These are phyloP conservation scores for Lippia alba DNA, from an alignment of 305 asterid genomes.

Conservation along the genomic window DNA sequence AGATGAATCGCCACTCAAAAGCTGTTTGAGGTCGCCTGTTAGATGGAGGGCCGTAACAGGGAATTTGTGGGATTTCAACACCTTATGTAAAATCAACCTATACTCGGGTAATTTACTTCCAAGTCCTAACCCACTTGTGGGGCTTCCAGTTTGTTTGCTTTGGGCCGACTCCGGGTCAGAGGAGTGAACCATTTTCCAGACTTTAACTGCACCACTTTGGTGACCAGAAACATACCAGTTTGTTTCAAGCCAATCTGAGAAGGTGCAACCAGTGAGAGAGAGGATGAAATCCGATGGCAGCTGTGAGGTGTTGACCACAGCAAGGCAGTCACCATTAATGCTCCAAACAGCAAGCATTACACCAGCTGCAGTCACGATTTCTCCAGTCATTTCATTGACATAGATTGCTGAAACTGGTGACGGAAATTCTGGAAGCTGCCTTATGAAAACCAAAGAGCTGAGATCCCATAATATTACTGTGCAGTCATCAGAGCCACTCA, in stretches of 20 bases:
- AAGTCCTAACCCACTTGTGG: slow-evolving; percentile 63
- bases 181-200: slow-evolving; percentile 94
- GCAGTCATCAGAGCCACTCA: slow-evolving; percentile 95
- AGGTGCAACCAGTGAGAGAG: slow-evolving; percentile 74
- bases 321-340: slow-evolving; percentile 95
- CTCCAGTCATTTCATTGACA: slow-evolving; percentile 89
- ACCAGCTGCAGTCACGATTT: slow-evolving; percentile 94
- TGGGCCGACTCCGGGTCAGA: slow-evolving; percentile 64
- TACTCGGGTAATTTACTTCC: slow-evolving; percentile 80
- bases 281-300: slow-evolving; percentile 93
- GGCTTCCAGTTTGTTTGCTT: slow-evolving; percentile 56
- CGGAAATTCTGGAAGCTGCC: slow-evolving; percentile 95
- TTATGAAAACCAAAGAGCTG: slow-evolving; percentile 79
- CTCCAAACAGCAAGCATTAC: slow-evolving; percentile 96
- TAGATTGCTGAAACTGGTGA: slow-evolving; percentile 87
- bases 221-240: slow-evolving; percentile 96
- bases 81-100: slow-evolving; percentile 79
- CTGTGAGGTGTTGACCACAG: slow-evolving; percentile 93
- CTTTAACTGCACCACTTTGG: slow-evolving; percentile 96
- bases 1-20: slow-evolving; percentile 87
- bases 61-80: slow-evolving; percentile 79
- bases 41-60: slow-evolving; percentile 90
- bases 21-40: slow-evolving; percentile 79
- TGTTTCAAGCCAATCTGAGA: slow-evolving; percentile 85
- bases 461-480: slow-evolving; percentile 95